These are phyloP conservation scores for Sphagnum fallax DNA, from an alignment of 228 moss, liverwort and hornwort genomes.

Conservation along the genomic window DNA sequence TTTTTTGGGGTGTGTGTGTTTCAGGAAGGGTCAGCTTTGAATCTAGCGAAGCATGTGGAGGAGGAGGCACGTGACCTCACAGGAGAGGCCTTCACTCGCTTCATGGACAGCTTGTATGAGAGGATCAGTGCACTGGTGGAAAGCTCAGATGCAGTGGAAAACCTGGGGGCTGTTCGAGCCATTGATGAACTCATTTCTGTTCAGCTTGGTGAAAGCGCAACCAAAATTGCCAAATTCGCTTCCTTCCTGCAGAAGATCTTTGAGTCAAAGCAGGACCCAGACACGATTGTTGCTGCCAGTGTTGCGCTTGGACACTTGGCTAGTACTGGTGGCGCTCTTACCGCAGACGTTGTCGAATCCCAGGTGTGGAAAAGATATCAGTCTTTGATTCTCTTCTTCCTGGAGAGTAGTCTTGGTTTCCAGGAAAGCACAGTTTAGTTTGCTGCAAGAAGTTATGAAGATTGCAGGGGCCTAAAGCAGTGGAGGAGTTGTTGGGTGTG, in stretches of 20 bases:
- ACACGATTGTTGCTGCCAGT: conserved; percentile 72
- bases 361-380: conserved; percentile 37
- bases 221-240: conserved; percentile 88
- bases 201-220: conserved; percentile 91
- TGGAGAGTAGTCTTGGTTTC: not conserved
- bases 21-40: conserved; percentile 70
- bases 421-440: no score
- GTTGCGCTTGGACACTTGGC: conserved; percentile 84
- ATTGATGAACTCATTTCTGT: conserved; percentile 90
- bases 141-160: conserved; percentile 71
- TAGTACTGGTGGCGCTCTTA: conserved; percentile 79
- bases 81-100: conserved; percentile 80
- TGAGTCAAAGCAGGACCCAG: conserved; percentile 81
- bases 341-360: conserved; percentile 81
- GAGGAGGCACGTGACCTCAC: conserved; percentile 87
- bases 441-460: not conserved
- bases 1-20: not conserved
- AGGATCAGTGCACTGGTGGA: conserved; percentile 59
- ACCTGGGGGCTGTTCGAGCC: conserved; percentile 76
- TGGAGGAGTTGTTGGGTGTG: not conserved
- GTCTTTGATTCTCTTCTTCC: not conserved
- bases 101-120: conserved; percentile 85
- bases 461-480: not conserved
- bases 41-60: conserved; percentile 78
- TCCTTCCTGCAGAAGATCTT: conserved; percentile 64